Evolutionary conservation across 352 stramenopile genomes (phyloP), one percentile per base, ranked within the genome.

Genomic region (Sclerospora graminicola): DNA sequence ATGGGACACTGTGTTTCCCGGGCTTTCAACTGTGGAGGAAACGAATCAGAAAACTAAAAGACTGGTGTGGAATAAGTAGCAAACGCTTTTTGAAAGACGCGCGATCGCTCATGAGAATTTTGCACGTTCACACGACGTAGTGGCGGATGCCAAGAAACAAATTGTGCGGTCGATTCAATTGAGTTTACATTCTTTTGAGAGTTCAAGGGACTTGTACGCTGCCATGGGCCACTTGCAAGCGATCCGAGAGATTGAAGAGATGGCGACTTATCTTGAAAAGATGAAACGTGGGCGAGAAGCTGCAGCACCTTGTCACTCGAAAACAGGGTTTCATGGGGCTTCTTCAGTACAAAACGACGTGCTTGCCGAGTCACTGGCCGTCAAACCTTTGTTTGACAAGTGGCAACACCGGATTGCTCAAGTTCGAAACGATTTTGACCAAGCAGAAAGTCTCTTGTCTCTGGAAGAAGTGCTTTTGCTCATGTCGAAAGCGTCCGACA

Each of bases 121-220:
- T 11, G 30, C 37, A 6, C 44, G 70, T 10, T 51, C 87, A n/a
- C 36, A 44, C 0, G 23, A 63, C 4, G 38, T 81, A 2, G 61
- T 63, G 10, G 46, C 41, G 20, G 39, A 38, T 4, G 69, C 74
- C 0, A 87, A 89, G 41, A 30, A 59, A 10, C 51, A 75, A 0
- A 67, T 84, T 31, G 45, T 91, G 6, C 46, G 51, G 29, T 81
- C 52, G 1, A 32, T 82, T 5, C 76, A 77, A 31, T 40, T 83
- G 21, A 82, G 74, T 46, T 50, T 89, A 16, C 64, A 69, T 19
- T 82, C 76, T 1, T 69, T 86, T 29, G 79, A 91, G 35, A 79
- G 59, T 31, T 80, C 71, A 1, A 77, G 67, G 18, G 72, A 89
- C 8, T 84, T 62, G 1, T 68, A 79, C 30, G 46, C 45, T 7